Conservation (phyloP, 805 yeast species). For the Saccharomyces mikatae region DNA sequence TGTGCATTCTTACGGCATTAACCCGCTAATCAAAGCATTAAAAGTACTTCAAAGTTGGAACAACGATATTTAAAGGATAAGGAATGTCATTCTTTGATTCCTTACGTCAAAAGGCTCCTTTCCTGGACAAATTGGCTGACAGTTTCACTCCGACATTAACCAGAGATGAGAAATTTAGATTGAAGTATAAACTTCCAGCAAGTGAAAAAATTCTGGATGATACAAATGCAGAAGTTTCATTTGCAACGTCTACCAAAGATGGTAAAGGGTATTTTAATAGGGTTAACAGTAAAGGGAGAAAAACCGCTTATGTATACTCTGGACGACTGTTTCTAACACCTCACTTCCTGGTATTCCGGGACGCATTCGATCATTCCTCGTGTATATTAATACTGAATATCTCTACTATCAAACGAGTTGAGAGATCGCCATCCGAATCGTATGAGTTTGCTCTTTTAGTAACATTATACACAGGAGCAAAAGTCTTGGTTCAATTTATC, state of each 20-base stretch:
- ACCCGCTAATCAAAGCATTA: neutral
- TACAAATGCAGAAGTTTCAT: conserved; percentile 54
- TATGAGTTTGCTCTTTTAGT: conserved; percentile 74
- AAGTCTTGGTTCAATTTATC: conserved; percentile 60
- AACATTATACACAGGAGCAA: conserved; percentile 56
- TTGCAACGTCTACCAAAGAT: conserved; percentile 22
- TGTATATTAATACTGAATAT: conserved; percentile 67
- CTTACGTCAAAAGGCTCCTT: conserved; percentile 40
- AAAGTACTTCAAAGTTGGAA: neutral
- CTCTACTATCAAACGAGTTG: conserved; percentile 75
- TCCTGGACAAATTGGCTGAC: conserved; percentile 34
- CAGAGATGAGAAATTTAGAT: conserved; percentile 63
- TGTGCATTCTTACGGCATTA: neutral
- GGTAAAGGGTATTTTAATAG: conserved; percentile 8
- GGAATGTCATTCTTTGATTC: conserved; percentile 42
- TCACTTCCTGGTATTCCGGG: conserved; percentile 68
- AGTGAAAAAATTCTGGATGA: conserved; percentile 59
- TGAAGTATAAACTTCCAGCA: conserved; percentile 62
- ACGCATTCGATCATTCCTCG: conserved; percentile 56
- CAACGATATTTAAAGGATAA: neutral
- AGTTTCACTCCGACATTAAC: conserved; percentile 37
- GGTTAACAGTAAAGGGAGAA: conserved; percentile 2
- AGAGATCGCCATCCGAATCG: conserved; percentile 68
- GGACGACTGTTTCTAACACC: conserved; percentile 69
- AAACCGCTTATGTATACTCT: conserved; percentile 35